These are phyloP conservation scores for Cytospora chrysosperma DNA, from an alignment of 2,329 filamentous ascomycete species.

Conservation along the genomic window DNA sequence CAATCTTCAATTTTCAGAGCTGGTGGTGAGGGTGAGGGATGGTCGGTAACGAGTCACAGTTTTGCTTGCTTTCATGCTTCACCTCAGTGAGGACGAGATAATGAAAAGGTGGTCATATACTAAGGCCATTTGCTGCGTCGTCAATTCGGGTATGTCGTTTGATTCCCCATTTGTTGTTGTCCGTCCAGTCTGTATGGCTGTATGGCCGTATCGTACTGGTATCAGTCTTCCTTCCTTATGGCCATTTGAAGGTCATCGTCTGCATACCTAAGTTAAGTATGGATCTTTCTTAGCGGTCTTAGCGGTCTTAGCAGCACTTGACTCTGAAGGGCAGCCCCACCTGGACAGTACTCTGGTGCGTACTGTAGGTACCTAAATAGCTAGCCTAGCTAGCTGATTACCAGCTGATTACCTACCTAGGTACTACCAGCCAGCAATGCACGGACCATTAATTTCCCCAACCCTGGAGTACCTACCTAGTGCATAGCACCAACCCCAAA, in stretches of 20 bases:
- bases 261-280: too few species aligned
- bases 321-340: too few species aligned
- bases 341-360: background rate
- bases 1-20: background rate
- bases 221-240: too few species aligned
- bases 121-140: background rate
- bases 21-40: background rate
- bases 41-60: background rate
- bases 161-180: background rate
- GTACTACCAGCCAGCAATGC: too few species aligned
- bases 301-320: background rate
- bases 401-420: slow-evolving; percentile 8
- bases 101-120: background rate
- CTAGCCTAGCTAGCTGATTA: background rate
- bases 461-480: background rate
- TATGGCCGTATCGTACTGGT: too few species aligned
- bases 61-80: background rate
- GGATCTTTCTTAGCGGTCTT: background rate
- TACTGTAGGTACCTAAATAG: background rate
- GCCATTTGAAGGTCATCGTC: background rate
- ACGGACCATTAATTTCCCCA: too few species aligned
- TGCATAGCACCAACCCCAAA: too few species aligned
- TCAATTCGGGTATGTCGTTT: background rate
- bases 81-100: background rate
- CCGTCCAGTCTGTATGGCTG: background rate